Base-by-base conservation (phyloP, 2,329 filamentous ascomycete species). In the Ceratocystis alfenasii region DNA sequence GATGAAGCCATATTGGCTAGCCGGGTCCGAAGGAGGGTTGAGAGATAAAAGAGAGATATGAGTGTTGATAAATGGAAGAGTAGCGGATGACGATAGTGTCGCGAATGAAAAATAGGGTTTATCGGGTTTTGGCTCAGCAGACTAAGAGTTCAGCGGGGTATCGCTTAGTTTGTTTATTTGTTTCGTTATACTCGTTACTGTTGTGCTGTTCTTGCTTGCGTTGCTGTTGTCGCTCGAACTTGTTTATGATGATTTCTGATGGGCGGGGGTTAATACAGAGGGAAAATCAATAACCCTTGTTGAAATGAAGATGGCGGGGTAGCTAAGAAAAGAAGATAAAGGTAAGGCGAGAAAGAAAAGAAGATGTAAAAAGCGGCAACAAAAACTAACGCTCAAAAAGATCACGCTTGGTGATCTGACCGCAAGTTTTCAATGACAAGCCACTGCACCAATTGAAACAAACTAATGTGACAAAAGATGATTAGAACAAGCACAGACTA, bases 1-100 rank as follows among this genome's bases (percentile, higher is more conserved):
- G 75, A 69, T 69, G 76, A 71, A 69, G 81, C 80, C 82, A 85
- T 85, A 30, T 69, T 72, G 67, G 65, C 55, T 46, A 44, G 41
- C 46, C 50, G 55, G 25, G 41, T n/a, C 7, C 28, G 30, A 8
- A 20, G 15, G 17, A 30, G 22, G 25, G 53, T 30, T 12, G 53
- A 28, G 50, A 25, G 50, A 25, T 25, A 17, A 4, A 17, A 53
- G 7, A 12, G 22, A 25, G 17, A 12, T 53, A n/a, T 10, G 50
- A 7, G 22, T 3, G 50, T 15, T 55, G 50, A 25, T 28, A 5
- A 25, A 15, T 5, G 22, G 20, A 25, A 25, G 50, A 25, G 50
- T 2, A 25, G 50, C 50, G 25, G 50, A 25, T 15, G 50, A 41
- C 36, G 36, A 41, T 41, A 41, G 36, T 41, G 12, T 41, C 36